phyloP scores from a whole-genome alignment of 352 stramenopile genomes.

The Salisapilia sapeloensis region DNA sequence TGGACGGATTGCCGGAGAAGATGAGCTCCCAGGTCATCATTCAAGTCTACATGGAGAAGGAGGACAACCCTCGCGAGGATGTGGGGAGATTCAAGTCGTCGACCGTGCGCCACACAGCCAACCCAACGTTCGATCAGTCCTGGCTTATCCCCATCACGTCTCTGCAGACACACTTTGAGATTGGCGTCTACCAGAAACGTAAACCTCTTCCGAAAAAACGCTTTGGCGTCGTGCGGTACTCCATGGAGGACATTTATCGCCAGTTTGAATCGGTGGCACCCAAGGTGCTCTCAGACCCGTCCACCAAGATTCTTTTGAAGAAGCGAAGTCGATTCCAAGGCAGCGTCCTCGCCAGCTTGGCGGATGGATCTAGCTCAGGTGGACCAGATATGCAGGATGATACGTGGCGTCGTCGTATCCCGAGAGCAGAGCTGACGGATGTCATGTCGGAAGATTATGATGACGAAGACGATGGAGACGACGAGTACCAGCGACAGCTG shows the following conservation, averaged over 20 bases:
- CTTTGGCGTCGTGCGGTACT: conserved; percentile 51
- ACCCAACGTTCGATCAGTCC: conserved; percentile 69
- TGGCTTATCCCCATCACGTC: conserved; percentile 61
- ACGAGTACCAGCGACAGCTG: conserved; percentile 50
- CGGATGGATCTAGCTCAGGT: conserved; percentile 9
- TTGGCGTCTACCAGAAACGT: conserved; percentile 72
- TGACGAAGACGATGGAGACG: conserved; percentile 10
- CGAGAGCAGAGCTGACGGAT: conserved; percentile 11
- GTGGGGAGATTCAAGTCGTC: conserved; percentile 55
- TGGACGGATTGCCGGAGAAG: conserved; percentile 50
- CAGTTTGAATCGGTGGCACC: conserved; percentile 59
- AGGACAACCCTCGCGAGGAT: conserved; percentile 21
- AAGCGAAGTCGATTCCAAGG: conserved; percentile 57
- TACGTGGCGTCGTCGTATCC: conserved; percentile 43
- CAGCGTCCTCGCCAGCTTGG: conserved; percentile 68
- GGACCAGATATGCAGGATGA: conserved; percentile 45
- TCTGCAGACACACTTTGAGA: conserved; percentile 57
- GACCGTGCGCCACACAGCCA: conserved; percentile 34
- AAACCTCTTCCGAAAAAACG: conserved; percentile 72
- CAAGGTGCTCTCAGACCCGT: conserved; percentile 47
- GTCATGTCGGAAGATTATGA: conserved; percentile 13
- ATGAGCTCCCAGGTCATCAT: conserved; percentile 56
- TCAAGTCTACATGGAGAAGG: conserved; percentile 30
- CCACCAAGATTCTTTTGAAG: conserved; percentile 59
- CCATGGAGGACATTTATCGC: conserved; percentile 74